A percentile compares a stretch with the other conserved stretches of the same genome.
Conservation (phyloP, 2,329 filamentous ascomycete genomes). For the Curvularia hawaiiensis region DNA sequence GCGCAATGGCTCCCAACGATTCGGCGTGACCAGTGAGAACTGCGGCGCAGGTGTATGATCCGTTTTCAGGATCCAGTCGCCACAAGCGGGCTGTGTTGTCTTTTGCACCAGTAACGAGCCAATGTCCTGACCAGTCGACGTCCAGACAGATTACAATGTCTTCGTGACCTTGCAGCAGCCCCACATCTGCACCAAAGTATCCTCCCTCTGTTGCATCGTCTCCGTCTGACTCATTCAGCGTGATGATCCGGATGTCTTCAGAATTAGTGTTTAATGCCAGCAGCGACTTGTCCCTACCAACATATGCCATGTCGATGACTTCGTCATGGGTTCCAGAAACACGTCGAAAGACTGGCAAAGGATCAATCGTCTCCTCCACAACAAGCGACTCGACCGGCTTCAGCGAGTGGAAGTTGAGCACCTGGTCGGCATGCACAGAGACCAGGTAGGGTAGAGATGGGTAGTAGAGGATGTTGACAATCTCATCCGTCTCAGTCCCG, state of each 20-base stretch:
- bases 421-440: constrained; percentile 88
- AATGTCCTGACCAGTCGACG: constrained; percentile 95
- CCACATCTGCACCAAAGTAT: constrained; percentile 91
- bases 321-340: constrained; percentile 98
- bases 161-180: constrained; percentile 83
- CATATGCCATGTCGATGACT: constrained; percentile 90
- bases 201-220: constrained; percentile 44
- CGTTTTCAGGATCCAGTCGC: constrained; percentile 77
- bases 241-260: constrained; percentile 88
- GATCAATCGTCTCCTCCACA: constrained; percentile 56
- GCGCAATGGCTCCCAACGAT: constrained; percentile 85
- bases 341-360: constrained; percentile 69
- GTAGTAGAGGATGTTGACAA: constrained; percentile 74
- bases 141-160: constrained; percentile 96
- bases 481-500: constrained; percentile 65
- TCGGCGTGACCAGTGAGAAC: constrained; percentile 92
- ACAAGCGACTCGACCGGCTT: constrained; percentile 48
- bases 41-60: constrained; percentile 79
- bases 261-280: constrained; percentile 94
- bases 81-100: constrained; percentile 94
- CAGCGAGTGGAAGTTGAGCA: constrained; percentile 74
- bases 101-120: constrained; percentile 95
- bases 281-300: constrained; percentile 78
- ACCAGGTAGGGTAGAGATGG: constrained; percentile 72
- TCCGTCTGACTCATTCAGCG: constrained; percentile 55